Evolutionary conservation across 2,329 filamentous ascomycete species (phyloP), one percentile per base, ranked within the genome.

Genomic region (Pseudodiploospora longispora): DNA sequence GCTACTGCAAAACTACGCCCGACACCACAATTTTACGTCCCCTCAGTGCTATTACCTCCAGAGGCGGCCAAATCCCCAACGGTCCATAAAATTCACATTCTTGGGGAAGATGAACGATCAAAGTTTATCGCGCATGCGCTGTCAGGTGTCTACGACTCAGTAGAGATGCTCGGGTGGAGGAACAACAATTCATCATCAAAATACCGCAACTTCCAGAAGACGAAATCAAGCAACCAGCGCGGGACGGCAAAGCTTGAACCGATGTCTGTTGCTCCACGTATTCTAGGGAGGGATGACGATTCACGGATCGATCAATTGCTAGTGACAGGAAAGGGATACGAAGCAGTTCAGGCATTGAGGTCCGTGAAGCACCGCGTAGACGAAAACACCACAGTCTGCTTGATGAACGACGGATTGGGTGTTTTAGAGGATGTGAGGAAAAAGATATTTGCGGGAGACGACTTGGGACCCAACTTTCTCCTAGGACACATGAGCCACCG

Each of bases 381-480:
- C 36, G 68, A 75, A 3, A 68, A 79, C 29, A 87, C 84, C 1
- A 85, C 87, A 0, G 75, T 95, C 6, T 80, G 85, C 47, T 76
- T 95, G 44, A 62, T 94, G 44, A 84, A 88, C 45, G 86, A 91
- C 50, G 88, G 90, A 1, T 78, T 97, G 63, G 91, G 93, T 1
- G 69, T 88, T 2, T 71, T 88, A n/a, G 89, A 97, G 40, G 75
- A 82, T 40, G 73, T 96, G 35, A 88, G 87, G 54, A 64, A 74
- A 31, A 63, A 74, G 8, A 62, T 94, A 29, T 96, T 95, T 53
- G 74, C 78, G 0, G 76, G 90, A 48, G 71, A 76, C 1, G 60
- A 65, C 1, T 42, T 10, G 9, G 75, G 85, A 28, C 93, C 93
- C 2, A 79, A 78, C 44, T 95, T 94, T 54, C 72, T 96, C 47